These are phyloP conservation scores for Aschersonia sp. DNA, from an alignment of 2,329 filamentous ascomycete species.

Conservation along the genomic window DNA sequence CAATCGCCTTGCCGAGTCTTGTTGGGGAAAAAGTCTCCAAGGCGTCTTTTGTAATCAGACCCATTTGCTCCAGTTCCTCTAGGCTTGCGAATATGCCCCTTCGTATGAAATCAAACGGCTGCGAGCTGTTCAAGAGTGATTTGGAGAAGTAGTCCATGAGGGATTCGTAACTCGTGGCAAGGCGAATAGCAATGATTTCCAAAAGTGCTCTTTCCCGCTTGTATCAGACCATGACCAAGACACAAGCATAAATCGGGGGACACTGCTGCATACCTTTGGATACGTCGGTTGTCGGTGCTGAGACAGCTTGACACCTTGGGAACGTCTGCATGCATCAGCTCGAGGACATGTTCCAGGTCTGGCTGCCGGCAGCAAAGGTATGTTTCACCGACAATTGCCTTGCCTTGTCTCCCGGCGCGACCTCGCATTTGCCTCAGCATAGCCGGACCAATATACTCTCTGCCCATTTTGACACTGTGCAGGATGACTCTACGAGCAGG, in stretches of 20 bases:
- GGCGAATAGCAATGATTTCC: constrained; percentile 52
- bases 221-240: too few species aligned
- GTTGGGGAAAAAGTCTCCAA: constrained; percentile 44
- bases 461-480: constrained; percentile 61
- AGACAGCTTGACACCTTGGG: constrained; percentile 57
- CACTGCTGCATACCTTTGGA: constrained; percentile 38
- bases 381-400: constrained; percentile 63
- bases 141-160: constrained; percentile 54
- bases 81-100: constrained; percentile 44
- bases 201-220: constrained; percentile 42
- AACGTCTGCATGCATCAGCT: constrained; percentile 58
- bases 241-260: neutral
- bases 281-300: constrained; percentile 48
- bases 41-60: constrained; percentile 37
- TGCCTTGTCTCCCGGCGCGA: constrained; percentile 63
- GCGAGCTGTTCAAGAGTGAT: constrained; percentile 49
- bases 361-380: constrained; percentile 57
- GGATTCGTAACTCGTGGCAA: constrained; percentile 50
- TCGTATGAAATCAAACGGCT: constrained; percentile 32
- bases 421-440: constrained; percentile 75
- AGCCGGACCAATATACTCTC: constrained; percentile 61
- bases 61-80: constrained; percentile 36
- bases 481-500: constrained; percentile 60
- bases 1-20: constrained; percentile 53
- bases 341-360: constrained; percentile 55